Evolutionary conservation across 306 rosid species (phyloP).

Genomic region (Abrus precatorius): DNA sequence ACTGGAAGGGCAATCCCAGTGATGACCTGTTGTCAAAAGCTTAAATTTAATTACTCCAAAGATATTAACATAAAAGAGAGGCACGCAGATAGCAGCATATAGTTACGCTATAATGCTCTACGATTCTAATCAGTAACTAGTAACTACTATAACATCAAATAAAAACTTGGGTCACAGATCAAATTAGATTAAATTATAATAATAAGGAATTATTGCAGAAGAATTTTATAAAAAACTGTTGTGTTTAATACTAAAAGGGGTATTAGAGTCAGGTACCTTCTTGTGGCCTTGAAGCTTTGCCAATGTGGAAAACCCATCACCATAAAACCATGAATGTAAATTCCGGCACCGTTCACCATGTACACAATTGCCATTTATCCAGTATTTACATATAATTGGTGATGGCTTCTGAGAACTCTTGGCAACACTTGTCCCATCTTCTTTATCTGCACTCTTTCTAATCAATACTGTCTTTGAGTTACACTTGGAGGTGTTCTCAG

Average conservation of each 20-base stretch:
- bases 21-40: conserved; percentile 44
- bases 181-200: not conserved
- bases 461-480: not conserved
- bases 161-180: not conserved
- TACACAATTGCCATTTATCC: conserved; percentile 51
- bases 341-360: conserved; percentile 48
- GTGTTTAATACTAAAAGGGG: not conserved
- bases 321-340: conserved; percentile 55
- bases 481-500: not conserved
- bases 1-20: conserved; percentile 54
- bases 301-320: conserved; percentile 49
- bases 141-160: too few relatives aligned
- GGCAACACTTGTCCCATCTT: not conserved
- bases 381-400: conserved; percentile 48
- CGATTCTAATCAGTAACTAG: not conserved
- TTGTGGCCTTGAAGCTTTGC: conserved; percentile 63
- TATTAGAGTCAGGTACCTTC: conserved; percentile 44
- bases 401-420: not conserved
- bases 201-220: not conserved
- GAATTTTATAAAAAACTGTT: too few relatives aligned
- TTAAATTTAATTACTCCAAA: not conserved
- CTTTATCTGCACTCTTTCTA: not conserved
- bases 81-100: not conserved
- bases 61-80: not conserved
- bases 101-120: not conserved